These are phyloP conservation scores for Ogataea hybrid DNA, from an alignment of 1,139 yeast species.

Conservation along the genomic window DNA sequence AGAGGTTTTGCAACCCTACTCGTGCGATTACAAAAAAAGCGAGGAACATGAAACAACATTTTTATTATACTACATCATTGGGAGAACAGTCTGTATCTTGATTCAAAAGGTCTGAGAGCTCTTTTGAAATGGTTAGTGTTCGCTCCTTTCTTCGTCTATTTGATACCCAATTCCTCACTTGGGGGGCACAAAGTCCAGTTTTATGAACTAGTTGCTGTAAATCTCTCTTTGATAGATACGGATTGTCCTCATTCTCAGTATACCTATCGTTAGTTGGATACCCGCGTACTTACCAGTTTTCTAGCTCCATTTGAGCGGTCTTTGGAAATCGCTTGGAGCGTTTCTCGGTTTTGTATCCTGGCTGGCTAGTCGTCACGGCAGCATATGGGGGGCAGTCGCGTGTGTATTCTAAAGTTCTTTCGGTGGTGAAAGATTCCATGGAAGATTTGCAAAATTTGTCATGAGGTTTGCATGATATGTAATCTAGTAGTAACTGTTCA, in stretches of 20 bases:
- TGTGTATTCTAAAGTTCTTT: not conserved
- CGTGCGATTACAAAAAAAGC: not conserved
- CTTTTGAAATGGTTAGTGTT: conserved; percentile 14
- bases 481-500: conserved; percentile 3
- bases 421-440: not conserved
- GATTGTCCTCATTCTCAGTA: conserved; percentile 22
- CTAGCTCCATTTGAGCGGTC: conserved; percentile 11
- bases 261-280: conserved; percentile 15
- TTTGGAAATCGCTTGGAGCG: conserved; percentile 17
- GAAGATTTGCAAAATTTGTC: not conserved
- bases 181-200: conserved; percentile 20
- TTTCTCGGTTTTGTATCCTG: not conserved
- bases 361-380: too few relatives aligned
- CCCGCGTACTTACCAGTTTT: conserved; percentile 22
- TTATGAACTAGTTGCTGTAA: conserved; percentile 11
- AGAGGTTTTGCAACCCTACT: not conserved
- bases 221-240: conserved; percentile 23
- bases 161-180: conserved; percentile 27
- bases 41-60: not conserved
- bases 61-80: not conserved
- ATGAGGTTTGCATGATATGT: not conserved
- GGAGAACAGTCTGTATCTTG: not conserved
- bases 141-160: conserved; percentile 24
- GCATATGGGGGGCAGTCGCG: not conserved
- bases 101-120: conserved; percentile 6